Percentiles rank a stretch among this genome's conserved stretches.
phyloP scores from a whole-genome alignment of 2,329 filamentous ascomycete genomes.

The Arthrobotrys megalospora region DNA sequence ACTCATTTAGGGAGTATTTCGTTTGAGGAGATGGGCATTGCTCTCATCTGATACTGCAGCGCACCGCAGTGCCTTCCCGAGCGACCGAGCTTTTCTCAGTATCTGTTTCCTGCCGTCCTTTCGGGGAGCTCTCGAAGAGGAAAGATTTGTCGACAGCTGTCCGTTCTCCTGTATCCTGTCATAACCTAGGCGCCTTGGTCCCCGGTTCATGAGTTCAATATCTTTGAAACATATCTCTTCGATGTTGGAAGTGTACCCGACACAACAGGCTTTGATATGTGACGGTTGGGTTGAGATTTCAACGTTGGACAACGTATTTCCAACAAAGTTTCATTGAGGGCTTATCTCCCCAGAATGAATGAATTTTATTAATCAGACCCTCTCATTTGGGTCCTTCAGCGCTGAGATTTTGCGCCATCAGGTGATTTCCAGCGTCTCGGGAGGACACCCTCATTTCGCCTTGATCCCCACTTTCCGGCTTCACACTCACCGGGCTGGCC shows the following conservation, averaged over 20 bases:
- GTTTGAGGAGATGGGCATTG: conserved; percentile 4
- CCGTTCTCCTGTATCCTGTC: neutral
- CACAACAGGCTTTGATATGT: neutral
- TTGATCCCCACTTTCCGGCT: conserved; percentile 39
- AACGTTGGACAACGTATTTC: conserved; percentile 8
- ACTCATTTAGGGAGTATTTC: conserved; percentile 9
- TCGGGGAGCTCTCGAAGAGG: neutral
- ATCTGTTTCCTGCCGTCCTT: neutral
- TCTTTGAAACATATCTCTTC: conserved; percentile 6
- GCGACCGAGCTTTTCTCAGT: neutral
- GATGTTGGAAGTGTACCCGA: conserved; percentile 3
- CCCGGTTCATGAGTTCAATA: conserved; percentile 6
- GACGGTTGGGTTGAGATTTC: neutral
- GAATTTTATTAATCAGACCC: conserved; percentile 6
- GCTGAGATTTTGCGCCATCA: conserved; percentile 59
- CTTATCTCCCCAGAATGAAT: conserved; percentile 7
- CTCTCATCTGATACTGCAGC: neutral
- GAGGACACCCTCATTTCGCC: conserved; percentile 60
- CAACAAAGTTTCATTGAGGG: conserved; percentile 6
- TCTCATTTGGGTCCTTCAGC: conserved; percentile 34
- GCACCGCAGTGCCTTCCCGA: neutral
- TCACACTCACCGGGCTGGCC: conserved; percentile 31
- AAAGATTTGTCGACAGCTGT: conserved; percentile 1
- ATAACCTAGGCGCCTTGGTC: neutral
- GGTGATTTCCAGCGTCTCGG: conserved; percentile 60